Evolutionary conservation across 2,329 filamentous ascomycete species (phyloP), one percentile per base, ranked within the genome.

Genomic region (Fusarium beomiforme): DNA sequence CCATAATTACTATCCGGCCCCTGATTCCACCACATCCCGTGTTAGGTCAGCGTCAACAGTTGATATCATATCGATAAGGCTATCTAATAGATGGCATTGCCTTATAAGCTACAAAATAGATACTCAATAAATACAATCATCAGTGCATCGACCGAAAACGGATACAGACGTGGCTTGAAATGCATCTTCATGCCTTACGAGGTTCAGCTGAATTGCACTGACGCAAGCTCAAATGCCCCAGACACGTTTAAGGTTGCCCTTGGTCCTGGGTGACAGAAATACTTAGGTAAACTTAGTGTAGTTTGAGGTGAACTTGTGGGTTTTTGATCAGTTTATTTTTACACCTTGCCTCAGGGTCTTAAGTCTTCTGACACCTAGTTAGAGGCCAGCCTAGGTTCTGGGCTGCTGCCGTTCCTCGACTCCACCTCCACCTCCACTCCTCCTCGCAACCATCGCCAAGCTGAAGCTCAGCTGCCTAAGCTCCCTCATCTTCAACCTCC

Each of bases 211-310:
- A 41, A 29, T 29, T 29, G 29, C 55, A 75, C 74, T 76, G 74
- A 76, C 74, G 74, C 74, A 76, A 76, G 74, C 74, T 51, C 63
- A 56, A 57, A 46, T 42, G 44, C 64, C 64, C 62, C 54, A 67
- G 73, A 54, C 63, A 24, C 42, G 23, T 41, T 37, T 63, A 64
- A 44, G 46, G 53, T 66, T 60, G 59, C 41, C 23, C n/a, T n/a
- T n/a, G n/a, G n/a, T n/a, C n/a, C n/a, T n/a, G n/a, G n/a, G n/a
- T n/a, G n/a, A n/a, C n/a, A n/a, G n/a, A n/a, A n/a, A n/a, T n/a
- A n/a, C n/a, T n/a, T n/a, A n/a, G n/a, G n/a, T n/a, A n/a, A n/a
- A n/a, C n/a, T n/a, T n/a, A n/a, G n/a, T n/a, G n/a, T n/a, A n/a
- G n/a, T n/a, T n/a, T n/a, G n/a, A n/a, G n/a, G n/a, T n/a, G n/a